A percentile compares a stretch with the other conserved stretches of the same genome.
phyloP scores from a whole-genome alignment of 805 yeast genomes.

The Kluyveromyces lactis region DNA sequence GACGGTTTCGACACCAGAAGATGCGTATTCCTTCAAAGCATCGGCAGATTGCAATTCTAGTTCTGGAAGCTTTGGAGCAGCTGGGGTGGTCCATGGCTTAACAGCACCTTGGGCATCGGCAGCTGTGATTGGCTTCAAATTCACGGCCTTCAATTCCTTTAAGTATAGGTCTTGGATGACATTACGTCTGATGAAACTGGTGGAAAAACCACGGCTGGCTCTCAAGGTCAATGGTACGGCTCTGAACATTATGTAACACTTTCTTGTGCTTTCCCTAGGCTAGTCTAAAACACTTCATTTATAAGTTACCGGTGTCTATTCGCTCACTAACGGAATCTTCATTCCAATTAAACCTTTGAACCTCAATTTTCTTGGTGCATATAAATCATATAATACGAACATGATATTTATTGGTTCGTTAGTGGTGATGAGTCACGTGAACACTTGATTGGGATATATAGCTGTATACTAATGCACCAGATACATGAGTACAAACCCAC shows the following conservation, averaged over 20 bases:
- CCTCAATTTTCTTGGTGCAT: too few species aligned
- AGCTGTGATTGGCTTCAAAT: slow-evolving; percentile 68
- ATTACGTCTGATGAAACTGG: slow-evolving; percentile 35
- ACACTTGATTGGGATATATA: too few species aligned
- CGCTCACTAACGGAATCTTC: too few species aligned
- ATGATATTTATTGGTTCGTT: too few species aligned
- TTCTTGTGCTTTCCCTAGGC: too few species aligned
- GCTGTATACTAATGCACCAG: too few species aligned
- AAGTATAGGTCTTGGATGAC: slow-evolving; percentile 78
- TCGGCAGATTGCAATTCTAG: slow-evolving; percentile 60
- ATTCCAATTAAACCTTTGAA: too few species aligned
- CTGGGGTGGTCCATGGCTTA: slow-evolving; percentile 76
- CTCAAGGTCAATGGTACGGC: slow-evolving; percentile 4
- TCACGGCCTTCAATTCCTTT: slow-evolving; percentile 79
- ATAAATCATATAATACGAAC: too few species aligned
- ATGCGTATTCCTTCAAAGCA: slow-evolving; percentile 60
- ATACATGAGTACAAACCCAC: too few species aligned
- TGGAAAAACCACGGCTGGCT: slow-evolving; percentile 24
- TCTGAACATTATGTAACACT: slow-evolving; percentile 5
- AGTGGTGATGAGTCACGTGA: too few species aligned
- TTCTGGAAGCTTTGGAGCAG: slow-evolving; percentile 67
- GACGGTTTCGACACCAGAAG: slow-evolving; percentile 67
- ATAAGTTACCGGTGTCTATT: too few species aligned
- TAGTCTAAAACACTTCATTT: too few species aligned
- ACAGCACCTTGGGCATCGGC: slow-evolving; percentile 72